Percentiles rank a stretch among this genome's conserved stretches.
Conservation (phyloP, 345 rosid genomes). For the Syzygium aqueum region DNA sequence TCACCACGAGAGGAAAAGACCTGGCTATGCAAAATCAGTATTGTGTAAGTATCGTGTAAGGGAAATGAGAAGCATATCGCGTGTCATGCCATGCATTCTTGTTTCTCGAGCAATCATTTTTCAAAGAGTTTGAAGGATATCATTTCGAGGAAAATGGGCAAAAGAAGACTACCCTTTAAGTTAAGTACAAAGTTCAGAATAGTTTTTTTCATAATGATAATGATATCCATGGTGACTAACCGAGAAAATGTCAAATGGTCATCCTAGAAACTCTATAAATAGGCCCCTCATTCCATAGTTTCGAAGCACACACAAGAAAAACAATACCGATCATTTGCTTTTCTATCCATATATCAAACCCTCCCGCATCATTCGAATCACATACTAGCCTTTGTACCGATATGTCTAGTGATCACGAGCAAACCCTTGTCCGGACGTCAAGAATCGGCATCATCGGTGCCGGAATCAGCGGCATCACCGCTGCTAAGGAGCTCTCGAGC, state of each 20-base stretch:
- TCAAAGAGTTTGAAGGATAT: neutral
- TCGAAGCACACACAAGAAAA: neutral
- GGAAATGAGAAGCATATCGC: neutral
- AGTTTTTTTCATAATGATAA: neutral
- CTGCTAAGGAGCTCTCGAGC: slow-evolving; percentile 55
- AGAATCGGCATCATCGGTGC: slow-evolving; percentile 73
- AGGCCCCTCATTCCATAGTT: neutral
- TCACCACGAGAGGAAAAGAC: neutral
- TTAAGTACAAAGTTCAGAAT: neutral
- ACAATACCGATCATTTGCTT: neutral
- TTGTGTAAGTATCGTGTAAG: neutral
- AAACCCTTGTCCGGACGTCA: neutral
- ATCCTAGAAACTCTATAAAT: neutral
- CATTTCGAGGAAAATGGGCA: neutral
- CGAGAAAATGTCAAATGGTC: neutral
- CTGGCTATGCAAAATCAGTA: neutral
- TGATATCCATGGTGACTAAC: neutral
- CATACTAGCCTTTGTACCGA: neutral
- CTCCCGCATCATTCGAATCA: neutral
- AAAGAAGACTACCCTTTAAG: neutral
- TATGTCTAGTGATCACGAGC: neutral
- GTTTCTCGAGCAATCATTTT: neutral
- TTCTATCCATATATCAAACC: neutral
- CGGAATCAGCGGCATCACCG: slow-evolving; percentile 87
- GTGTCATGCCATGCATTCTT: neutral